A percentile compares a stretch with the other conserved stretches of the same genome.
phyloP scores from a whole-genome alignment of 129 eudicot species.

The Helianthus annuus region DNA sequence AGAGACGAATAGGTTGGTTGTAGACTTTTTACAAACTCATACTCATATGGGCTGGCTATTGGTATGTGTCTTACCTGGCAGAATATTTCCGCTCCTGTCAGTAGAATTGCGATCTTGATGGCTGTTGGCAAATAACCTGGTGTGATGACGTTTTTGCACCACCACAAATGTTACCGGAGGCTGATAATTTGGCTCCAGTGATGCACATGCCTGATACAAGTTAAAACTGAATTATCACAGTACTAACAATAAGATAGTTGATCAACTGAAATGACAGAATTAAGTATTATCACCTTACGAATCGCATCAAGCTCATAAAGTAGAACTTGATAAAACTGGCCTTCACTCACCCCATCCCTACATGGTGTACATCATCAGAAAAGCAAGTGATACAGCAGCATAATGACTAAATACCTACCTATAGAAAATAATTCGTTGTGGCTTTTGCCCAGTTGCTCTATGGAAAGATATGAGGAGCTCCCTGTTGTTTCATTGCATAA shows the following conservation, averaged over 20 bases:
- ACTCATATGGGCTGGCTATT: no score
- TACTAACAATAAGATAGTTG: not conserved
- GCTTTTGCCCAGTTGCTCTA: constrained; percentile 90
- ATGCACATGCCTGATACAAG: constrained; percentile 73
- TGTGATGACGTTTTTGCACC: constrained; percentile 95
- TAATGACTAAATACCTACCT: constrained; percentile 33
- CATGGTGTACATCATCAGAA: constrained; percentile 20
- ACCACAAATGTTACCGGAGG: constrained; percentile 95
- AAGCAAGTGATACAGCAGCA: not conserved
- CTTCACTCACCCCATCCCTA: constrained; percentile 98
- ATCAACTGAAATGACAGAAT: not conserved
- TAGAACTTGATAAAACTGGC: constrained; percentile 86
- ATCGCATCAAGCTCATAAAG: constrained; percentile 90
- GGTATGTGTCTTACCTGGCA: constrained; percentile 55
- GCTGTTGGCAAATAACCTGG: constrained; percentile 77
- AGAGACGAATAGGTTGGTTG: no score
- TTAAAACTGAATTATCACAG: constrained; percentile 7
- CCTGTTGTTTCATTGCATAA: constrained; percentile 41
- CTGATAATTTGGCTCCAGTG: constrained; percentile 76
- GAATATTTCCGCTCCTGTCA: constrained; percentile 83
- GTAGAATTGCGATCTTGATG: constrained; percentile 65
- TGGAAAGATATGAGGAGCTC: constrained; percentile 86
- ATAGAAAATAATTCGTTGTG: constrained; percentile 83
- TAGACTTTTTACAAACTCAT: no score
- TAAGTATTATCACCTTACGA: constrained; percentile 58